Evolutionary conservation across 306 rosid genomes (phyloP), one percentile per base, ranked within the genome.

Genomic region (Hylodesmum podocarpum): DNA sequence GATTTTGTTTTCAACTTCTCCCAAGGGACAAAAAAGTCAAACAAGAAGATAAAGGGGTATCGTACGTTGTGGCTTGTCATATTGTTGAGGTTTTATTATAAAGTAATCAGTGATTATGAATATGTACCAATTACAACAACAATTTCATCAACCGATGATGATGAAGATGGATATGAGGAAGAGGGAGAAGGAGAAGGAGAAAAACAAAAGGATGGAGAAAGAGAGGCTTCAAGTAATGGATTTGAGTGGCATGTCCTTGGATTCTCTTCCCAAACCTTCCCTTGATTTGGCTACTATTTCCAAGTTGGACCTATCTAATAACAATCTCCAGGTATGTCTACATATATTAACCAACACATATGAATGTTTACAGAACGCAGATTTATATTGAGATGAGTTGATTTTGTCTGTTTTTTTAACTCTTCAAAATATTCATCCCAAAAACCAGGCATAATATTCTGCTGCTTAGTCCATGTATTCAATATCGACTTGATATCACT

Each of bases 261-360:
- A 89, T 0, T 72, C 89, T 53, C 84, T 94, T 28, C 97, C 98
- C 2, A 85, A 67, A 75, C 86, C 91, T 64, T 71, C 90, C 2
- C 80, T 94, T 41, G 90, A 90, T 78, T 66, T 94, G 44, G 87
- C 84, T 0, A 59, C 82, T 63, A 86, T 94, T 77, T 84, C 44
- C 83, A 94, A 85, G 67, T 79, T 94, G 51, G 89, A 94, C 64
- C 87, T 94, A 34, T 92, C 97, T 29, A 90, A 89, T 22, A 94
- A 94, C 82, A 90, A 92, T 80, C 89, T 94, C 66, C 95, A 89
- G 97, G 98, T 91, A 77, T 9, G 0, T 57, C 1, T 15, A 28
- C 28, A 47, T 22, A 22, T 0, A 0, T 18, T n/a, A 27, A 10
- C 13, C 6, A 0, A 0, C 18, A 6, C 10, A 8, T 40, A 5